Percentiles rank a stretch among this genome's conserved stretches.
Evolutionary conservation across 768 basidiomycete genomes (phyloP).

Genomic region (Hydnum rufescens): DNA sequence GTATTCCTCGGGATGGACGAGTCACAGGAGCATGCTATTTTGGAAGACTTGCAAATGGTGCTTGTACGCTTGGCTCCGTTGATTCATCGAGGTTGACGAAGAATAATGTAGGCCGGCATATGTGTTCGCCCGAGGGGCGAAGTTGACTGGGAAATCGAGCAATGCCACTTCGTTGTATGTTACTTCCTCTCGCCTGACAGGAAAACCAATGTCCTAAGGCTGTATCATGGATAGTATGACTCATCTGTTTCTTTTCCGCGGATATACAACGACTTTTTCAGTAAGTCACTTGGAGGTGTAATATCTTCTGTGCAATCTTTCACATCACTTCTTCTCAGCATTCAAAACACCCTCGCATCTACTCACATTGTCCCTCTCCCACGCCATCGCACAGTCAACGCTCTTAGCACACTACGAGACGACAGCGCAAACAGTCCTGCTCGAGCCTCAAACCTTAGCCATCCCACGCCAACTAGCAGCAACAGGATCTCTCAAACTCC

Average conservation of each 20-base stretch:
- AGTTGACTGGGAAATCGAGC: conserved; percentile 78
- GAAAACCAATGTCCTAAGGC: conserved; percentile 4
- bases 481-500: conserved; percentile 55
- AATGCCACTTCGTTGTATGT: conserved; percentile 72
- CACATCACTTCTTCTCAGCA: conserved; percentile 25
- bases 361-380: conserved; percentile 80
- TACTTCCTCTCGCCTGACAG: conserved; percentile 4
- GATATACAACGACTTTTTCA: conserved; percentile 93
- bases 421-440: conserved; percentile 55
- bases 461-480: conserved; percentile 70
- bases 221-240: conserved; percentile 40
- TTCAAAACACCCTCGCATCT: conserved; percentile 83
- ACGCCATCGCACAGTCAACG: conserved; percentile 87
- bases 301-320: neutral
- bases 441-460: conserved; percentile 51
- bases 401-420: conserved; percentile 78
- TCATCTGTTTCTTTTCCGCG: conserved; percentile 65
- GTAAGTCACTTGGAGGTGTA: conserved; percentile 31
- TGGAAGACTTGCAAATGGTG: conserved; percentile 53
- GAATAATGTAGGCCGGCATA: conserved; percentile 48
- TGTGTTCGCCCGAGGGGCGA: conserved; percentile 41
- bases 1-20: conserved; percentile 84
- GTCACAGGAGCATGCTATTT: conserved; percentile 53
- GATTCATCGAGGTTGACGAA: too few relatives aligned
- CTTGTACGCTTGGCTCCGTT: too few relatives aligned